Evolutionary conservation across 2,329 filamentous ascomycete genomes (phyloP).

Genomic region (Pseudogymnoascus sp.): DNA sequence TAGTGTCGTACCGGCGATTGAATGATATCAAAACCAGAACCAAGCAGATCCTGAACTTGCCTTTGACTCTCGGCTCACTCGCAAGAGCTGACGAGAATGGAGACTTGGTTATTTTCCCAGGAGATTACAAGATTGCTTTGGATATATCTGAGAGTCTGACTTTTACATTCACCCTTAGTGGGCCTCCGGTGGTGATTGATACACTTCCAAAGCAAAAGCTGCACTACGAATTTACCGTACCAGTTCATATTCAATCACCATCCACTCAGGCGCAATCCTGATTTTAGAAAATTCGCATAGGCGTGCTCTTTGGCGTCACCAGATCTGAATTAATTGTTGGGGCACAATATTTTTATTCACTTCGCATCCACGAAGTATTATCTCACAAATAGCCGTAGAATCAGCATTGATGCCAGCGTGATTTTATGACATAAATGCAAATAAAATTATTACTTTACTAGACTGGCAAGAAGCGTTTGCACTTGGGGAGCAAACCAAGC

Average conservation of each 20-base stretch:
- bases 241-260: background rate
- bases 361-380: too few relatives aligned
- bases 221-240: background rate
- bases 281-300: background rate
- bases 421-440: too few relatives aligned
- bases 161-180: background rate
- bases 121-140: constrained; percentile 39
- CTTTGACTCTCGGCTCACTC: constrained; percentile 40
- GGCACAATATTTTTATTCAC: too few relatives aligned
- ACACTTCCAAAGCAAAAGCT: background rate
- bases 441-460: too few relatives aligned
- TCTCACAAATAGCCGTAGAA: too few relatives aligned
- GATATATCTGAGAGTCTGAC: constrained; percentile 27
- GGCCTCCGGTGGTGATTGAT: background rate
- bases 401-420: too few relatives aligned
- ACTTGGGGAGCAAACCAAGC: too few relatives aligned
- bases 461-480: too few relatives aligned
- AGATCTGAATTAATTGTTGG: background rate
- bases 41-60: constrained; percentile 28
- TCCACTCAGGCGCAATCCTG: background rate
- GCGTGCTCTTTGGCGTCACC: background rate
- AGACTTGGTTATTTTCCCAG: constrained; percentile 44
- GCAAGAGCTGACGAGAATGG: constrained; percentile 42
- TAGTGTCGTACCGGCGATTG: constrained; percentile 40
- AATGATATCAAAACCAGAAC: constrained; percentile 21